A percentile compares a stretch with the other conserved stretches of the same genome.
These are phyloP conservation scores for Xylaria sp. DNA, from an alignment of 2,329 filamentous ascomycete species.

Conservation along the genomic window DNA sequence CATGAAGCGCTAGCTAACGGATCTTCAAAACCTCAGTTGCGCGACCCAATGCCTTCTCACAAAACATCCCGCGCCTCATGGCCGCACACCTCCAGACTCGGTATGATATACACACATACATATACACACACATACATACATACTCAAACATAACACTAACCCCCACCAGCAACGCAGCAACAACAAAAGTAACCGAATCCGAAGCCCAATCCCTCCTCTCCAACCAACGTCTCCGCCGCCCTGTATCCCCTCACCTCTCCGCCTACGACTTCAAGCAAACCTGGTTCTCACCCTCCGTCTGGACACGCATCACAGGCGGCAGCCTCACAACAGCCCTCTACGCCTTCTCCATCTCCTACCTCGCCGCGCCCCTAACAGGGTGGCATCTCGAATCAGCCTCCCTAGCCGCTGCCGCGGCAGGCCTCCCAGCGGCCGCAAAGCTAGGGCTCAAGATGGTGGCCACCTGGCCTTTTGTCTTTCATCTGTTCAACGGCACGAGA, in stretches of 20 bases:
- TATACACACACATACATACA: background rate
- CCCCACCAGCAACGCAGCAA: constrained; percentile 63
- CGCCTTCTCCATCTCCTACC: constrained; percentile 82
- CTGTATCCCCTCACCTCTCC: constrained; percentile 83
- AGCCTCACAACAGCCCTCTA: constrained; percentile 80
- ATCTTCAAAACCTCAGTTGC: constrained; percentile 50
- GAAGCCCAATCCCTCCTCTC: constrained; percentile 75
- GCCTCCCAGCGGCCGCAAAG: constrained; percentile 69
- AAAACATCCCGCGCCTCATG: constrained; percentile 61
- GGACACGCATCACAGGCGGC: constrained; percentile 87
- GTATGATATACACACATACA: constrained; percentile 51
- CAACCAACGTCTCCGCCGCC: constrained; percentile 82
- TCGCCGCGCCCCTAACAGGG: constrained; percentile 79
- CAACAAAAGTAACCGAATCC: constrained; percentile 65
- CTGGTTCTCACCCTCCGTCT: constrained; percentile 77
- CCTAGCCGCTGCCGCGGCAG: constrained; percentile 69
- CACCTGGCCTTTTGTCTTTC: constrained; percentile 70
- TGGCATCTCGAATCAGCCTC: constrained; percentile 70
- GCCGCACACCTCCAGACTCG: constrained; percentile 59
- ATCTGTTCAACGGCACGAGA: constrained; percentile 66
- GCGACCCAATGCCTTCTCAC: constrained; percentile 58
- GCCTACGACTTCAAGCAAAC: constrained; percentile 92
- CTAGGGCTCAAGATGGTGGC: constrained; percentile 65
- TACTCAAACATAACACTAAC: constrained; percentile 10
- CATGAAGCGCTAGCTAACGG: constrained; percentile 40